A percentile compares a stretch with the other conserved stretches of the same genome.
These are phyloP conservation scores for Aspergillus arachidicola DNA, from an alignment of 2,329 filamentous ascomycete species.

Conservation along the genomic window DNA sequence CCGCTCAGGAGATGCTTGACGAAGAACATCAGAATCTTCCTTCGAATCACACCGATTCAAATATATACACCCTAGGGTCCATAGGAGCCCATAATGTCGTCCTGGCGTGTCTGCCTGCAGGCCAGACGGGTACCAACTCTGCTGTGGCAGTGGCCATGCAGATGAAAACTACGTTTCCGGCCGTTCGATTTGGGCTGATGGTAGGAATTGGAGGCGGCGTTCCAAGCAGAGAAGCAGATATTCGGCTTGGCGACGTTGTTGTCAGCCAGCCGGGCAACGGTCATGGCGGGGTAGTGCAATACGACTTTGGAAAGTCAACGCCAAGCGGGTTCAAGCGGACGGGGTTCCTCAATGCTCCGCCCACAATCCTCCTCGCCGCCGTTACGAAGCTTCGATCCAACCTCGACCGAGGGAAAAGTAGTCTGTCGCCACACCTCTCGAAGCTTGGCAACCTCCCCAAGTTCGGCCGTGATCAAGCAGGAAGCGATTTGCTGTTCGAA, in stretches of 20 bases:
- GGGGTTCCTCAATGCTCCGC: conserved; percentile 20
- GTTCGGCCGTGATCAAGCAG: neutral
- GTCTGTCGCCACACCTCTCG: neutral
- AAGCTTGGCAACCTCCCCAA: conserved; percentile 1
- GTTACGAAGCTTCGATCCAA: conserved; percentile 10
- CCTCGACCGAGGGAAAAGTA: neutral
- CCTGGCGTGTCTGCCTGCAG: conserved; percentile 21
- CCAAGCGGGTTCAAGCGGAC: conserved; percentile 15
- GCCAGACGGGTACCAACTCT: conserved; percentile 17
- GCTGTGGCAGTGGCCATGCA: conserved; percentile 17
- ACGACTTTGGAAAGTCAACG: conserved; percentile 26
- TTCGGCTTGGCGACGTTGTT: conserved; percentile 28
- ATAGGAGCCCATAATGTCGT: conserved; percentile 24
- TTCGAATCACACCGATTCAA: conserved; percentile 16
- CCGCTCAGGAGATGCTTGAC: conserved; percentile 42
- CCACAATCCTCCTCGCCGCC: conserved; percentile 14
- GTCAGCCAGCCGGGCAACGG: conserved; percentile 19
- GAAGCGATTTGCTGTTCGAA: conserved; percentile 17
- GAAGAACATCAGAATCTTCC: conserved; percentile 30
- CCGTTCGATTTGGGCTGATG: conserved; percentile 23
- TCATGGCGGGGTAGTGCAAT: conserved; percentile 30
- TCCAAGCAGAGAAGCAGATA: conserved; percentile 18
- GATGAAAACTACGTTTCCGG: conserved; percentile 21
- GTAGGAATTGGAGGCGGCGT: conserved; percentile 28
- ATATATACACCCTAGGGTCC: conserved; percentile 23